phyloP scores from a whole-genome alignment of 306 rosid genomes.

The Sicyos baderoa region DNA sequence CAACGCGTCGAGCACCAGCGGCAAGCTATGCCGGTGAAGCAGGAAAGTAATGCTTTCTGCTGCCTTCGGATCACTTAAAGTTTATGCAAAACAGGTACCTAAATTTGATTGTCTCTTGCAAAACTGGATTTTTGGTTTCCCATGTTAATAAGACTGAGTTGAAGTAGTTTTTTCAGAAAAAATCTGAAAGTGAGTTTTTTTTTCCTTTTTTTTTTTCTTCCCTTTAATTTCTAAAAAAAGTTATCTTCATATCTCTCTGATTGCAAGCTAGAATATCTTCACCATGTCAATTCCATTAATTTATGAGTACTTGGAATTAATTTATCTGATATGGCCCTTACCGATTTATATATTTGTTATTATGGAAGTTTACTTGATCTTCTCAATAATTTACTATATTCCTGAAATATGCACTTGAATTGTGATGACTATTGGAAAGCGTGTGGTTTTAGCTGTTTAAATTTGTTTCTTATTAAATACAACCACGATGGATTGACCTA shows the following conservation, averaged over 20 bases:
- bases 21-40: too few species aligned
- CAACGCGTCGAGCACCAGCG: too few species aligned
- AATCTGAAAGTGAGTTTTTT: not conserved
- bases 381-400: not conserved
- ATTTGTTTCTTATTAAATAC: not conserved
- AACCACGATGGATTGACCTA: too few species aligned
- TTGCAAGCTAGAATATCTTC: not conserved
- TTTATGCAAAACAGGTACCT: too few species aligned
- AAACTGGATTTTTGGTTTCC: not conserved
- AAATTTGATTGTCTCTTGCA: too few species aligned
- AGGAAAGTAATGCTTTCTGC: too few species aligned
- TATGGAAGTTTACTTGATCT: not conserved
- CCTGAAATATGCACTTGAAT: slow-evolving; percentile 6
- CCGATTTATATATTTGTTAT: not conserved
- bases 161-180: too few species aligned
- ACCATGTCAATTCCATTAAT: slow-evolving; percentile 1
- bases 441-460: slow-evolving; percentile 7
- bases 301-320: not conserved
- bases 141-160: not conserved
- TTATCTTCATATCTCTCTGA: not conserved
- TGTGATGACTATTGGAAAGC: not conserved
- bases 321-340: not conserved
- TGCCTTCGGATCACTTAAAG: too few species aligned
- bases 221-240: not conserved
- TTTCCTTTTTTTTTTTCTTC: not conserved